A percentile compares a stretch with the other conserved stretches of the same genome.
Evolutionary conservation across 768 basidiomycete species (phyloP).

Genomic region (Hebeloma cylindrosporum): DNA sequence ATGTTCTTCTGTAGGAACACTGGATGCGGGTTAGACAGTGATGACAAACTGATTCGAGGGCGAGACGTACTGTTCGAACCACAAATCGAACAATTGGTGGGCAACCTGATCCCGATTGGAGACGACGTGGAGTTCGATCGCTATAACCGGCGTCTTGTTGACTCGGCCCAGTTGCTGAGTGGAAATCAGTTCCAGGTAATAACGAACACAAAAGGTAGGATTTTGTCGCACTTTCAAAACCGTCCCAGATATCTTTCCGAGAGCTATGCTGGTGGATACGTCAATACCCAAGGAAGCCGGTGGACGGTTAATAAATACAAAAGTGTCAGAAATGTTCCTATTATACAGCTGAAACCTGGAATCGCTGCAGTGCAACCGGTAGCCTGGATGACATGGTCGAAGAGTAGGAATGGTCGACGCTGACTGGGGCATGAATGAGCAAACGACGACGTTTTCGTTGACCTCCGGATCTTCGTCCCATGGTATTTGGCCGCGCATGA

Average conservation of each 20-base stretch:
- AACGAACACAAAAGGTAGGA: neutral
- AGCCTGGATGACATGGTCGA: slow-evolving; percentile 51
- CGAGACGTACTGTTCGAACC: slow-evolving; percentile 60
- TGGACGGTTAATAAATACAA: slow-evolving; percentile 55
- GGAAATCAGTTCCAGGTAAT: neutral
- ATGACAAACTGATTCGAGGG: neutral
- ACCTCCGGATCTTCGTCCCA: slow-evolving; percentile 63
- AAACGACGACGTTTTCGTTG: slow-evolving; percentile 58
- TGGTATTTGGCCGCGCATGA: slow-evolving; percentile 56
- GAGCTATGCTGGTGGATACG: slow-evolving; percentile 57
- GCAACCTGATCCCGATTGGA: slow-evolving; percentile 67
- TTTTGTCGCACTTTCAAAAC: slow-evolving; percentile 47
- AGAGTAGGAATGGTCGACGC: slow-evolving; percentile 48
- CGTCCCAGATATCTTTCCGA: slow-evolving; percentile 56
- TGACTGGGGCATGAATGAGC: slow-evolving; percentile 58
- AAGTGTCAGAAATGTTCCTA: slow-evolving; percentile 50
- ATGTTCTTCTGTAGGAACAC: slow-evolving; percentile 47
- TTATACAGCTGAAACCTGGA: slow-evolving; percentile 59
- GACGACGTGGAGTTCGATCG: slow-evolving; percentile 66
- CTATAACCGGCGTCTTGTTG: slow-evolving; percentile 47
- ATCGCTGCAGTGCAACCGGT: slow-evolving; percentile 58
- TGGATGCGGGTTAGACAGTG: slow-evolving; percentile 15
- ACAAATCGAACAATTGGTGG: slow-evolving; percentile 66
- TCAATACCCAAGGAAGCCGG: slow-evolving; percentile 46
- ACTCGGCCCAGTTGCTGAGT: slow-evolving; percentile 61